Evolutionary conservation across 164 flowering plant species (phyloP).

Genomic region (Paratinospora sagittata): DNA sequence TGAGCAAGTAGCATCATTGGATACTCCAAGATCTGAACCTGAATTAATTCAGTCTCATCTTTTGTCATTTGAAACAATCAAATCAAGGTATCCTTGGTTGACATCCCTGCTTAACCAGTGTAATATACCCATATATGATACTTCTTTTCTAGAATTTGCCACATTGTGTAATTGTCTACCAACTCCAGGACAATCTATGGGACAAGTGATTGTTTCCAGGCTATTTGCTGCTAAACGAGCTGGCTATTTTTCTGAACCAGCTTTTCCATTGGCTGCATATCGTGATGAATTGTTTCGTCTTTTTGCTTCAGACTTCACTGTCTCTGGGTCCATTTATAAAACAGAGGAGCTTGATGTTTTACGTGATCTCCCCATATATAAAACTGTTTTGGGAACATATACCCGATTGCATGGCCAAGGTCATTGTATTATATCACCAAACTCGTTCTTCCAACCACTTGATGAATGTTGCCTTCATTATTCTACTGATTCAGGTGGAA

Average conservation of each 20-base stretch:
- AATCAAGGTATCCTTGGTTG: constrained; percentile 72
- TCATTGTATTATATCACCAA: constrained; percentile 71
- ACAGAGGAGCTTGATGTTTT: constrained; percentile 76
- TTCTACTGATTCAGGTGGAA: constrained; percentile 48
- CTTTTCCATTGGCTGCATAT: constrained; percentile 42
- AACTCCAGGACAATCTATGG: constrained; percentile 52
- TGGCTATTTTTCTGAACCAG: constrained; percentile 68
- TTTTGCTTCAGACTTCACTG: constrained; percentile 61
- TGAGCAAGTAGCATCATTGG: constrained; percentile 19
- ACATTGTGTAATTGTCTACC: constrained; percentile 53
- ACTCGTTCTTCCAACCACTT: constrained; percentile 72
- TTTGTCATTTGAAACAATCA: constrained; percentile 42
- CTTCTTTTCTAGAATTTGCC: constrained; percentile 62
- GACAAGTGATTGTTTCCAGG: constrained; percentile 73
- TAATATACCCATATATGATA: constrained; percentile 75
- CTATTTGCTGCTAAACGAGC: constrained; percentile 72
- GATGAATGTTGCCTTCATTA: constrained; percentile 67
- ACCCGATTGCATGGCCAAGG: constrained; percentile 45
- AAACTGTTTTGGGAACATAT: constrained; percentile 66
- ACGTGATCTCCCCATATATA: constrained; percentile 73
- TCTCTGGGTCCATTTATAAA: constrained; percentile 43
- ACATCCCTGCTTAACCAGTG: constrained; percentile 78
- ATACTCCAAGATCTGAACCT: constrained; percentile 24
- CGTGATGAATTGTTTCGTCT: constrained; percentile 63
- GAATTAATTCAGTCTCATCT: constrained; percentile 32